phyloP scores from a whole-genome alignment of 2,329 filamentous ascomycete genomes.

The Alternaria triticina region DNA sequence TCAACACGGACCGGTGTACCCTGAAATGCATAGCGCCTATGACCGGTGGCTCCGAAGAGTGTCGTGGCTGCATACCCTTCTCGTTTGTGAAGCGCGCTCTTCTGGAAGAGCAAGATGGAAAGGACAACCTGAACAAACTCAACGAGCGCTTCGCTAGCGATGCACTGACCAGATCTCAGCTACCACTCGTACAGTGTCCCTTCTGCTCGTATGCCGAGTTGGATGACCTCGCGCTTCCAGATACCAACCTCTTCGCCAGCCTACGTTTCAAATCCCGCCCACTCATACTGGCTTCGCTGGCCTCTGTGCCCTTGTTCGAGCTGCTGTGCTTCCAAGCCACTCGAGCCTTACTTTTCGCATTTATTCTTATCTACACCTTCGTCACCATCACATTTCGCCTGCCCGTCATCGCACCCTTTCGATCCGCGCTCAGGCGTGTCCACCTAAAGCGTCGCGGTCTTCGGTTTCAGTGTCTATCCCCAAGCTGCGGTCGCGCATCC shows the following conservation, averaged over 20 bases:
- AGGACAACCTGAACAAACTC: conserved; percentile 75
- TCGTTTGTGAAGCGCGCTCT: conserved; percentile 77
- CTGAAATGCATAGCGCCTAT: conserved; percentile 83
- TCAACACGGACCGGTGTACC: conserved; percentile 74
- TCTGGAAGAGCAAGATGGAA: conserved; percentile 69
- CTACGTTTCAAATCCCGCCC: conserved; percentile 43
- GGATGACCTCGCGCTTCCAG: conserved; percentile 58
- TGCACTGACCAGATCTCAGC: conserved; percentile 71
- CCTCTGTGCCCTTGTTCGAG: conserved; percentile 38
- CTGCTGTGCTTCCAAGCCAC: conserved; percentile 49
- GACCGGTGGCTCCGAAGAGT: conserved; percentile 59
- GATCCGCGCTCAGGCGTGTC: conserved; percentile 68
- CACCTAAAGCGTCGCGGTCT: conserved; percentile 74
- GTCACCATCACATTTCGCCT: conserved; percentile 29
- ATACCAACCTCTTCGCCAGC: conserved; percentile 30
- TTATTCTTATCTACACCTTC: conserved; percentile 49
- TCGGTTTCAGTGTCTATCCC: conserved; percentile 77
- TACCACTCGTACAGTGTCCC: conserved; percentile 82
- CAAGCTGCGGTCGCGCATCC: conserved; percentile 71
- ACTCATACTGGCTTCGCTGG: conserved; percentile 30
- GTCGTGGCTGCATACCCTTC: conserved; percentile 73
- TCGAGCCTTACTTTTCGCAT: conserved; percentile 62
- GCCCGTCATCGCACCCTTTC: conserved; percentile 54
- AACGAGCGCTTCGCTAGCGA: conserved; percentile 82
- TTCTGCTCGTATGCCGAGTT: conserved; percentile 93